Base-by-base conservation (phyloP, 106 monocot genomes). In the Vanilla planifolia region DNA sequence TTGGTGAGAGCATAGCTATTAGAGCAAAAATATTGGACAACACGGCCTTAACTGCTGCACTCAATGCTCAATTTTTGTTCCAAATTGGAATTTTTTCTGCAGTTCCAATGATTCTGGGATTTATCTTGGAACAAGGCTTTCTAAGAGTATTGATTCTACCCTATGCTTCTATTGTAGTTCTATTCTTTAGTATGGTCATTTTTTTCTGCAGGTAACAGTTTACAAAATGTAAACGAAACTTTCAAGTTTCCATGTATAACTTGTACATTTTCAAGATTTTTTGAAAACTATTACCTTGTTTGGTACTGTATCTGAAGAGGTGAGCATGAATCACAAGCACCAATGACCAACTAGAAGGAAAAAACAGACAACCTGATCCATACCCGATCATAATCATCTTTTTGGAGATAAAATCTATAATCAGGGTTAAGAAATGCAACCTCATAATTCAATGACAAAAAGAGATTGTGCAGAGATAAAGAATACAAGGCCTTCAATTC, bases 11-110 rank as follows among this genome's bases (percentile, higher is more conserved):
- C 17, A 76, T 92, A 71, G 78, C 79, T 55, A 68, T 66, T 19
- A 77, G 72, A 74, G 92, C 88, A 30, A 48, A 88, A 59, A 67
- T 92, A 71, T 67, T 81, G 37, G 57, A 79, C 11, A 92, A 92
- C 55, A 84, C 84, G 62, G 87, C 87, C 17, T 65, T 92, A 29
- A 53, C 79, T 81, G 71, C 92, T 55, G 92, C 92, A 57, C 81
- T 92, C 4, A 92, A 92, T 30, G 69, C 92, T 47, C 92, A 92
- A 45, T 92, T 92, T 66, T 62, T 92, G 15, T 81, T 92, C 66
- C 92, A 92, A 60, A 92, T 92, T 74, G 92, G 92, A 69, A 65
- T 81, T 44, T 92, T 92, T 61, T 81, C 87, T 76, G 92, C 92
- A 35, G 43, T 92, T 79, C 92, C 87, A 13, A 92, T 92, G 92